Evolutionary conservation across 495 filamentous ascomycete genomes (phyloP), one percentile per base, ranked within the genome.

Genomic region (Daldinia grandis): DNA sequence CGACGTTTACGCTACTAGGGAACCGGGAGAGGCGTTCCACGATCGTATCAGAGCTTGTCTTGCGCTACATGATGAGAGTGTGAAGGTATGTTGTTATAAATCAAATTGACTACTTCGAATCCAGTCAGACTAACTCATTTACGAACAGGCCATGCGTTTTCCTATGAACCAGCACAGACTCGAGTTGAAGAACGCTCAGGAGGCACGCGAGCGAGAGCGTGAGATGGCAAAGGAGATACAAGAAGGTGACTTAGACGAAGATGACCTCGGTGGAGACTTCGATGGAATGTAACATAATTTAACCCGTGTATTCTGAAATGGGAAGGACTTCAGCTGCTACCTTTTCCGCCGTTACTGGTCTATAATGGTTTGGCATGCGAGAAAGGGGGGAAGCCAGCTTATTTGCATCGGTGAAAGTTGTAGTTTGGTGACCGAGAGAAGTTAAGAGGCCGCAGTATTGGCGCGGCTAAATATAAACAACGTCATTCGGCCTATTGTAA

Each of bases 141-240:
- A 37, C 38, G 28, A 19, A 21, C 66, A 97, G 93, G 95, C 95
- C 24, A 99, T 99, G 95, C 87, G 96, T 15, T 99, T 97, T 83
- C 95, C 95, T 8, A 97, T 98, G 95, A 98, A 99, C 82, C 94
- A 97, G 82, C 95, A 98, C 82, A 87, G 95, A n/a, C 85, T 97
- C 30, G 95, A 98, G 81, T 84, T 98, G 56, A 97, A 97, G 89
- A 98, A 95, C 75, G 95, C 96, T 2, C 94, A 97, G 79, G 95
- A 98, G 81, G 95, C 95, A 19, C 89, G 95, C 44, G 95, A 99
- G 81, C 87, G 95, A 42, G 95, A 99, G 83, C 85, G 96, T 28
- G 95, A 99, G 79, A 85, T 99, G 81, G 95, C 95, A 53, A 99
- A 98, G 87, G 95, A 99, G 86, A 99, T 99, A 74, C 92, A 97